Percentiles rank a stretch among this genome's conserved stretches.
Evolutionary conservation across 805 yeast species (phyloP).

Genomic region (Candida insectalens): DNA sequence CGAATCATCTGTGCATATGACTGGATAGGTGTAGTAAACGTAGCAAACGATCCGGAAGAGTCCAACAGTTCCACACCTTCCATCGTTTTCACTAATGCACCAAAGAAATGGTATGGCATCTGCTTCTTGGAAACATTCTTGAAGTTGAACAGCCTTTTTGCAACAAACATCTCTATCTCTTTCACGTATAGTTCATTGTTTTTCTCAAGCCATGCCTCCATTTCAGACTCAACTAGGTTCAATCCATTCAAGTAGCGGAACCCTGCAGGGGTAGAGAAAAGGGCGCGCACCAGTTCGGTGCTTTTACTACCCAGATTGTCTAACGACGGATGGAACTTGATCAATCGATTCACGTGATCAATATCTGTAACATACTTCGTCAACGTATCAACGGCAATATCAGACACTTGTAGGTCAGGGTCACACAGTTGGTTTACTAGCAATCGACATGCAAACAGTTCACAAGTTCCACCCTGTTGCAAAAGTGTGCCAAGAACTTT

Average conservation of each 20-base stretch:
- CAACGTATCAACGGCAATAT: slow-evolving; percentile 44
- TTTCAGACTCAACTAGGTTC: slow-evolving; percentile 54
- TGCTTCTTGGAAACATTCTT: slow-evolving; percentile 5
- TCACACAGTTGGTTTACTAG: slow-evolving; percentile 68
- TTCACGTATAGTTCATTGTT: slow-evolving; percentile 37
- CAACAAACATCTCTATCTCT: slow-evolving; percentile 34
- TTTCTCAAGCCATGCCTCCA: slow-evolving; percentile 54
- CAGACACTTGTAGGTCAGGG: slow-evolving; percentile 42
- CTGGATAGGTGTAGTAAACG: slow-evolving; percentile 13
- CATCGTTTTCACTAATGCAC: slow-evolving; percentile 67
- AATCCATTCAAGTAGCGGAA: slow-evolving; percentile 47
- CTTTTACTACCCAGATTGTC: slow-evolving; percentile 26
- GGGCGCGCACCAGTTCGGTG: slow-evolving; percentile 42
- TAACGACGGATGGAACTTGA: slow-evolving; percentile 46
- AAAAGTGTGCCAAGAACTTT: slow-evolving; percentile 36
- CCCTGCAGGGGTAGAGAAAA: slow-evolving; percentile 61
- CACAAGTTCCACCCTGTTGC: slow-evolving; percentile 20
- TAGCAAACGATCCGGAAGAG: slow-evolving; percentile 14
- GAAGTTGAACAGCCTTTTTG: slow-evolving; percentile 11
- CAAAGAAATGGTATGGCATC: slow-evolving; percentile 64
- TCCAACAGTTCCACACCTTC: slow-evolving; percentile 65
- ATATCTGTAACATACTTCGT: slow-evolving; percentile 39
- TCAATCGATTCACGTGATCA: slow-evolving; percentile 39
- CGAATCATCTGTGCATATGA: slow-evolving; percentile 11
- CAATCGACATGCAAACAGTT: slow-evolving; percentile 40